A percentile compares a stretch with the other conserved stretches of the same genome.
phyloP scores from a whole-genome alignment of 1,139 yeast species.

The Kurtzmaniella natalensis region DNA sequence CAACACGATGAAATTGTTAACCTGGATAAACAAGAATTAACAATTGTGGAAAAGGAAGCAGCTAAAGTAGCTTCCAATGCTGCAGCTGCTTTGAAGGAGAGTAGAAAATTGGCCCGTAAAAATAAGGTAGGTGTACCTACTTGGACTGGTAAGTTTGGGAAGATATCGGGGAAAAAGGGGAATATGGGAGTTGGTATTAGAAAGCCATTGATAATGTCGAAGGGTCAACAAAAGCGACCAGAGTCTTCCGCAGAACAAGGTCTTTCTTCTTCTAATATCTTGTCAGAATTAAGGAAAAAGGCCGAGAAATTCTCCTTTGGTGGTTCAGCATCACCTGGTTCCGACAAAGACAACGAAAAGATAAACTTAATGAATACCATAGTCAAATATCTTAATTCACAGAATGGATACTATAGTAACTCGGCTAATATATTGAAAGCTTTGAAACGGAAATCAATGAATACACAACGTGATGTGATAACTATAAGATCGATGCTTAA shows the following conservation, averaged over 20 bases:
- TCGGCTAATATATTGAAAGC: conserved; percentile 57
- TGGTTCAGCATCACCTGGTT: conserved; percentile 13
- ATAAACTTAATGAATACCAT: conserved; percentile 33
- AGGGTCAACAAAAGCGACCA: not conserved
- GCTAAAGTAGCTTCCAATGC: conserved; percentile 73
- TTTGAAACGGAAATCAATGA: conserved; percentile 42
- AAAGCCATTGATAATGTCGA: not conserved
- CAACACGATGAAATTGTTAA: conserved; percentile 77
- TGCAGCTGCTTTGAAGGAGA: conserved; percentile 62
- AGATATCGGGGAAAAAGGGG: conserved; percentile 55
- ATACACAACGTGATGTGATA: conserved; percentile 52
- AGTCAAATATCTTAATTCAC: conserved; percentile 26
- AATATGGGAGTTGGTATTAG: not conserved
- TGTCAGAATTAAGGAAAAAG: conserved; percentile 27
- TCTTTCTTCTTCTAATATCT: conserved; percentile 26
- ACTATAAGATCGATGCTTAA: conserved; percentile 64
- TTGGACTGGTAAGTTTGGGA: conserved; percentile 92
- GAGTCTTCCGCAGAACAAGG: conserved; percentile 4
- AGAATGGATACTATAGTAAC: conserved; percentile 42
- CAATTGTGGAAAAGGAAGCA: conserved; percentile 73
- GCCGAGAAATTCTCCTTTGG: conserved; percentile 7
- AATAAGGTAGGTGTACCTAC: conserved; percentile 83
- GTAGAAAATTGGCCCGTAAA: conserved; percentile 60
- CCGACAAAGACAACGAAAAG: conserved; percentile 13
- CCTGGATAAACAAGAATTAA: conserved; percentile 44